Evolutionary conservation across 805 yeast species (phyloP).

Genomic region (Wickerhamomyces rabaulensis): DNA sequence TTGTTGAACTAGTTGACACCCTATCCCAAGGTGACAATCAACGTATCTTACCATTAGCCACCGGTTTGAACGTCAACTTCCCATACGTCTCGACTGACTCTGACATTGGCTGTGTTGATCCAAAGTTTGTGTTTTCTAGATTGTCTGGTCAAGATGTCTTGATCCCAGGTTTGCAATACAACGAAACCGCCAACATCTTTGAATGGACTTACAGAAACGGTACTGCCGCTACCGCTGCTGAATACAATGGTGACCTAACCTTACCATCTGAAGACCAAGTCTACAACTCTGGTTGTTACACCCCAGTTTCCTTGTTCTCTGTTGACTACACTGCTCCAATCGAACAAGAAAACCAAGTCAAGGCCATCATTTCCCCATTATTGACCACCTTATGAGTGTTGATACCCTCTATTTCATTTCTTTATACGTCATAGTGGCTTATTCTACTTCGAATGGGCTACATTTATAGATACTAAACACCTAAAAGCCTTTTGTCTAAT

Average conservation of each 20-base stretch:
- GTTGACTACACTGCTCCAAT: constrained; percentile 33
- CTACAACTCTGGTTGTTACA: constrained; percentile 30
- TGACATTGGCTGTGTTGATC: constrained; percentile 32
- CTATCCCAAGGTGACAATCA: constrained; percentile 35
- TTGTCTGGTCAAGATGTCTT: constrained; percentile 32
- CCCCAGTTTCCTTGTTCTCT: constrained; percentile 42
- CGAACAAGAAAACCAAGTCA: constrained; percentile 11
- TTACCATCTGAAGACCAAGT: constrained; percentile 38
- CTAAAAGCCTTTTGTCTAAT: background rate
- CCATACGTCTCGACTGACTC: constrained; percentile 41
- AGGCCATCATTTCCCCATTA: constrained; percentile 8
- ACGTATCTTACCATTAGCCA: constrained; percentile 36
- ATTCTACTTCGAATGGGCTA: background rate
- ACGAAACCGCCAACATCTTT: constrained; percentile 33
- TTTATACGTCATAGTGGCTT: background rate
- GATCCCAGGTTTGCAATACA: constrained; percentile 23
- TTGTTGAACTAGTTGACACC: constrained; percentile 34
- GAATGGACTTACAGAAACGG: constrained; percentile 15
- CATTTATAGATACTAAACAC: too few relatives aligned
- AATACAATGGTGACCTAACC: constrained; percentile 38
- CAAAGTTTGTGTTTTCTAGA: constrained; percentile 40
- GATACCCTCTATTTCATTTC: background rate
- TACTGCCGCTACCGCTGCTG: constrained; percentile 19
- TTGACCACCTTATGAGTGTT: background rate
- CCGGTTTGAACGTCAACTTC: constrained; percentile 44